Evolutionary conservation across 768 basidiomycete genomes (phyloP).

Genomic region (Russula dissimulans): DNA sequence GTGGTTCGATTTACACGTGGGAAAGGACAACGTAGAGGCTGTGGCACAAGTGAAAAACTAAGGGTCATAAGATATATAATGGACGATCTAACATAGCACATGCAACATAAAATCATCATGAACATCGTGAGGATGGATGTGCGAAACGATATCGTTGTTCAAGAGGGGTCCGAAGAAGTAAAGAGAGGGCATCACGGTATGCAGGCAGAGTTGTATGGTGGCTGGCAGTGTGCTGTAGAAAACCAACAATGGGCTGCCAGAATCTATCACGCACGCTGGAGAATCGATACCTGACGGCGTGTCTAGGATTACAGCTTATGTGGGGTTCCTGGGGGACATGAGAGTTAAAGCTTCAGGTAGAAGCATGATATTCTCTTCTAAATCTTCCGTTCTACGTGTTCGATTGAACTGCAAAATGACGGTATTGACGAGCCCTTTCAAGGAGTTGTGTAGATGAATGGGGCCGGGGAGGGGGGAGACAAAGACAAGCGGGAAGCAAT

Average conservation of each 20-base stretch:
- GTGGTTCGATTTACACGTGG: constrained; percentile 74
- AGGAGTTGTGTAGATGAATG: neutral
- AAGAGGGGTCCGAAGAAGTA: neutral
- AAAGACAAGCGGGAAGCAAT: neutral
- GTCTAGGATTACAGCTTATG: neutral
- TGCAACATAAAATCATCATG: neutral
- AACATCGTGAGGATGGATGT: neutral
- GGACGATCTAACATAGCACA: neutral
- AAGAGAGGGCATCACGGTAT: neutral
- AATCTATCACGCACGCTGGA: neutral
- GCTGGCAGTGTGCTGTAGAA: neutral
- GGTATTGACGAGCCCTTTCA: neutral
- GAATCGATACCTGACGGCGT: neutral
- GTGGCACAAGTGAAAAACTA: neutral
- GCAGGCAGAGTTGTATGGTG: neutral
- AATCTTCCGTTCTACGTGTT: neutral
- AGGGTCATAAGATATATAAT: neutral
- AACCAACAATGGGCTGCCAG: neutral
- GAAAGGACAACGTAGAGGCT: constrained; percentile 21
- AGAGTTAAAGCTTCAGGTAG: neutral
- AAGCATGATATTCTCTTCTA: neutral
- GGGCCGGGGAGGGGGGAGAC: neutral
- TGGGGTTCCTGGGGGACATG: neutral
- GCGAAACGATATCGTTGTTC: neutral
- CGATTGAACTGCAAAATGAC: neutral